Conservation (phyloP, 2,329 filamentous ascomycete genomes). For the Aureobasidium musti region DNA sequence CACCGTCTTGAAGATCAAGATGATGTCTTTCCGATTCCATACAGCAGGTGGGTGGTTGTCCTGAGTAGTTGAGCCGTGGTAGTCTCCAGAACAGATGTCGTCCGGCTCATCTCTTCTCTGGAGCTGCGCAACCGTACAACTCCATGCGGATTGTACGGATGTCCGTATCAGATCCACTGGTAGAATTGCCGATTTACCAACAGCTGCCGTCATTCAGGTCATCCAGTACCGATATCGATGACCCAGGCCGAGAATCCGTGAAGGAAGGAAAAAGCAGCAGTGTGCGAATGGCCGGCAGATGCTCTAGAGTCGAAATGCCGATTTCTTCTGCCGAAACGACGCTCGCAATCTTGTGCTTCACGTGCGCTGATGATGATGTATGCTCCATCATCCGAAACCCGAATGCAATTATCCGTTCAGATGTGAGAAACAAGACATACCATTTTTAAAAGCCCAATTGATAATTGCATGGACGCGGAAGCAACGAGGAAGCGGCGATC, state of each 20-base stretch:
- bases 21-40: neutral
- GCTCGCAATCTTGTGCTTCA: neutral
- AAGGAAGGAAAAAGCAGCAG: neutral
- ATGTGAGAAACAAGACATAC: neutral
- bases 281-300: conserved; percentile 20
- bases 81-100: neutral
- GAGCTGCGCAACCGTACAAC: neutral
- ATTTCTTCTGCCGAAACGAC: conserved; percentile 21
- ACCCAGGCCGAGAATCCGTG: conserved; percentile 17
- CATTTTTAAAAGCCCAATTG: neutral
- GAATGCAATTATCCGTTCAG: neutral
- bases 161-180: conserved; percentile 1
- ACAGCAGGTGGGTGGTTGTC: neutral
- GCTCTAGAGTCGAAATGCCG: conserved; percentile 12
- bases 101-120: neutral
- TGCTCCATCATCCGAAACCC: conserved; percentile 9
- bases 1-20: neutral
- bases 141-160: neutral
- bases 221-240: conserved; percentile 16
- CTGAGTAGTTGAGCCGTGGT: neutral
- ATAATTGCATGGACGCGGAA: neutral
- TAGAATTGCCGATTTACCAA: neutral
- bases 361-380: conserved; percentile 19
- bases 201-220: conserved; percentile 10
- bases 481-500: neutral